Percentiles rank a stretch among this genome's conserved stretches.
Conservation (phyloP, 129 eudicot species). For the Heracleum sosnowskyi region DNA sequence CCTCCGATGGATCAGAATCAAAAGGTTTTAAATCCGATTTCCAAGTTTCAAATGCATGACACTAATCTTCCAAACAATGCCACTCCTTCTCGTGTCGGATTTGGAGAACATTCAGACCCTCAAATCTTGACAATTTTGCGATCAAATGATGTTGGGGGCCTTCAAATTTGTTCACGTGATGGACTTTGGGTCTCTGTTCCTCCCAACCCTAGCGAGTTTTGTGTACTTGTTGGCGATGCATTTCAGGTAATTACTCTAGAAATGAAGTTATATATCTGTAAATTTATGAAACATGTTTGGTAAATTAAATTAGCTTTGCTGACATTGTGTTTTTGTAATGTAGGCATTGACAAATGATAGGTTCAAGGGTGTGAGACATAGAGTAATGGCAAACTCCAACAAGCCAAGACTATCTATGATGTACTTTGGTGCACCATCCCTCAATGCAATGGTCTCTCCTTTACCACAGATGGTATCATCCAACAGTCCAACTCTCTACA, state of each 20-base stretch:
- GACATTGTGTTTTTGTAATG: neutral
- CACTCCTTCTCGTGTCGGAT: slow-evolving; percentile 43
- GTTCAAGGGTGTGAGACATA: slow-evolving; percentile 67
- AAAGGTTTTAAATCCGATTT: neutral
- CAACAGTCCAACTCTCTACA: slow-evolving; percentile 21
- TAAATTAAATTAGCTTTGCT: neutral
- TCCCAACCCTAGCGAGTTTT: slow-evolving; percentile 53
- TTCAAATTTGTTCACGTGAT: slow-evolving; percentile 57
- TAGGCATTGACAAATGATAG: slow-evolving; percentile 90
- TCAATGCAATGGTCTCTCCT: slow-evolving; percentile 52
- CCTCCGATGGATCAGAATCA: slow-evolving; percentile 22
- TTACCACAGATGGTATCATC: slow-evolving; percentile 36
- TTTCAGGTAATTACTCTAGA: slow-evolving; percentile 41
- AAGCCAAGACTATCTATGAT: slow-evolving; percentile 68
- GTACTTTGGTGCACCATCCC: slow-evolving; percentile 79
- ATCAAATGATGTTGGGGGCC: slow-evolving; percentile 82
- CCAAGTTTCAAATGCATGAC: slow-evolving; percentile 2
- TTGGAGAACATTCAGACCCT: slow-evolving; percentile 98
- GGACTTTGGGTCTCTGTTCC: slow-evolving; percentile 73
- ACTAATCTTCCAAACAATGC: neutral
- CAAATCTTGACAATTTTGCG: slow-evolving; percentile 76
- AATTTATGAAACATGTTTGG: neutral
- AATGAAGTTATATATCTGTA: neutral
- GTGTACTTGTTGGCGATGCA: slow-evolving; percentile 78
- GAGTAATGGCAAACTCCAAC: slow-evolving; percentile 50